Conservation (phyloP, 2,329 filamentous ascomycete genomes). For the Exophiala bonariae region DNA sequence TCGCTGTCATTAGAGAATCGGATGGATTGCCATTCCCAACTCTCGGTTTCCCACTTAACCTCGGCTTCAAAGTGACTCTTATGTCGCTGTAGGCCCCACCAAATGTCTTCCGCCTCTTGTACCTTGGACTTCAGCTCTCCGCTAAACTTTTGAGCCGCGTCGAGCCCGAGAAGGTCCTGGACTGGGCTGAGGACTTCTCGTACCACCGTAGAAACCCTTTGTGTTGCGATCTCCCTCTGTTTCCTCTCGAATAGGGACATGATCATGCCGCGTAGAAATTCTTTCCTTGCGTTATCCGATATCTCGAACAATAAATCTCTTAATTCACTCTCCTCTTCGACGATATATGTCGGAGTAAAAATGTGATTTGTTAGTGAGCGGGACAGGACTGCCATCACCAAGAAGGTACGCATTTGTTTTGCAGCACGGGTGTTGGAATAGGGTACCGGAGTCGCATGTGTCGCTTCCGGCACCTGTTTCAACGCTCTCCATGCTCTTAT, state of each 20-base stretch:
- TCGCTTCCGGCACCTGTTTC: not conserved
- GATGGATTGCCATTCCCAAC: conserved; percentile 1
- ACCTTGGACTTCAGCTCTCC: not conserved
- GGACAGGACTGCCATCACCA: not conserved
- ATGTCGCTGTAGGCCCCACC: not conserved
- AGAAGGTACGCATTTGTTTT: conserved; percentile 3
- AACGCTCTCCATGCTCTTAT: not conserved
- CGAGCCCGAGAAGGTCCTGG: conserved; percentile 1
- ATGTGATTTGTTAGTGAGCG: conserved; percentile 1
- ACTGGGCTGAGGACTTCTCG: conserved; percentile 1
- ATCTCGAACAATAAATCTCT: conserved; percentile 1
- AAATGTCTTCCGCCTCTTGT: not conserved
- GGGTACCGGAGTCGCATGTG: conserved; percentile 1
- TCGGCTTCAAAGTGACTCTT: conserved; percentile 2
- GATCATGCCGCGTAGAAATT: conserved; percentile 1
- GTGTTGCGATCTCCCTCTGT: not conserved
- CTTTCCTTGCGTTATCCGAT: not conserved
- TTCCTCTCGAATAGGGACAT: conserved; percentile 1
- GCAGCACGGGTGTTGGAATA: not conserved
- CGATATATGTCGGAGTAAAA: conserved; percentile 1
- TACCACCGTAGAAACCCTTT: conserved; percentile 1
- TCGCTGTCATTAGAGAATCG: not conserved
- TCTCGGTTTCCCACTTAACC: not conserved
- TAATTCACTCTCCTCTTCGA: not conserved
- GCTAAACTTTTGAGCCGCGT: conserved; percentile 1